Percentiles rank a stretch among this genome's conserved stretches.
phyloP scores from a whole-genome alignment of 768 basidiomycete species.

The Cystobasidium tubakii region DNA sequence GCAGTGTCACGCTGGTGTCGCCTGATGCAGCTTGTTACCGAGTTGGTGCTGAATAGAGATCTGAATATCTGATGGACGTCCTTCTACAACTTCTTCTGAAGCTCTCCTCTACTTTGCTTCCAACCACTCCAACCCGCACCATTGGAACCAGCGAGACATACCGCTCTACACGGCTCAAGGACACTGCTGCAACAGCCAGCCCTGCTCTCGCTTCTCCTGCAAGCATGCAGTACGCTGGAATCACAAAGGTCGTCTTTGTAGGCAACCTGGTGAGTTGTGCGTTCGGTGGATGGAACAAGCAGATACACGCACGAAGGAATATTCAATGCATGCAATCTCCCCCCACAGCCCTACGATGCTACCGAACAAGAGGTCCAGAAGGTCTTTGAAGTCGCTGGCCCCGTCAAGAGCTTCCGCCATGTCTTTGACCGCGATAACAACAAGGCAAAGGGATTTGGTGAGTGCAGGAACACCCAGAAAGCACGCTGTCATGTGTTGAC shows the following conservation, averaged over 20 bases:
- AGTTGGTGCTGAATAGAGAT: background rate
- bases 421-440: constrained; percentile 60
- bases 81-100: background rate
- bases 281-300: no score
- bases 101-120: background rate
- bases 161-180: no score
- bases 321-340: no score
- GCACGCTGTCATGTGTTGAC: no score
- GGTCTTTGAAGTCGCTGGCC: constrained; percentile 45
- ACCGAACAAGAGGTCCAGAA: constrained; percentile 38
- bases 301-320: no score
- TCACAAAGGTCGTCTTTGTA: constrained; percentile 34
- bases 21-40: no score
- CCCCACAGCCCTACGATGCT: constrained; percentile 20
- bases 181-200: no score
- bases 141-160: no score
- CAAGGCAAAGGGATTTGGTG: constrained; percentile 83
- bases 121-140: no score
- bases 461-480: constrained; percentile 1
- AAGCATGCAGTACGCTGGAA: constrained; percentile 24
- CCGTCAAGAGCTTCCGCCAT: constrained; percentile 44
- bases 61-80: no score
- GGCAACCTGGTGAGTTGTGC: constrained; percentile 23
- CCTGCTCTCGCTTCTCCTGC: no score
- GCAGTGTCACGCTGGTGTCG: no score